A percentile compares a stretch with the other conserved stretches of the same genome.
These are phyloP conservation scores for Aspergillus ochraceus DNA, from an alignment of 2,329 filamentous ascomycete species.

Conservation along the genomic window DNA sequence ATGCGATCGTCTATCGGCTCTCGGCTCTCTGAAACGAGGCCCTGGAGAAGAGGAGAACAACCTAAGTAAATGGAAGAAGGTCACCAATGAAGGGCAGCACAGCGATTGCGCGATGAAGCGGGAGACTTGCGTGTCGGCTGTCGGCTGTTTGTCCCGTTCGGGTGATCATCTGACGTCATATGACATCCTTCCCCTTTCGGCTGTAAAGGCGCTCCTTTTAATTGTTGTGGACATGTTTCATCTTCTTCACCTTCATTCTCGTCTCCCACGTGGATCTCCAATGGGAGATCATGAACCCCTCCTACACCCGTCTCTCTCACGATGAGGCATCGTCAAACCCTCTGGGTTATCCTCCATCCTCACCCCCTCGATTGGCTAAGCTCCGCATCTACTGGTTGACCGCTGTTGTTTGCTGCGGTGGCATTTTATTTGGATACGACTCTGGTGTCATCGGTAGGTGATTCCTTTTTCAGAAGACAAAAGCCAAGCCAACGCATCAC, in stretches of 20 bases:
- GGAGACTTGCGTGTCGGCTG: constrained; percentile 8
- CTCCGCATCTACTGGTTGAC: constrained; percentile 55
- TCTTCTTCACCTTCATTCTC: not conserved
- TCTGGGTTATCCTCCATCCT: not conserved
- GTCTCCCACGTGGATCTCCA: too few relatives aligned
- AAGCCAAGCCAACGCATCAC: not conserved
- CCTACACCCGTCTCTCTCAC: constrained; percentile 11
- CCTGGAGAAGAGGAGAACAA: not conserved
- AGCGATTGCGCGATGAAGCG: not conserved
- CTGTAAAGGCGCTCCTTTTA: not conserved
- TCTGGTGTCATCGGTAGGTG: constrained; percentile 44
- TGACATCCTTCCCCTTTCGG: not conserved
- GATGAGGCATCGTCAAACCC: constrained; percentile 6
- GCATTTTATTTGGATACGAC: constrained; percentile 47
- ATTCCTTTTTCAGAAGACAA: not conserved
- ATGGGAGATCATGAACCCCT: constrained; percentile 1
- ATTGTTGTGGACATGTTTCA: not conserved
- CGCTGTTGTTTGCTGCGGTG: constrained; percentile 53
- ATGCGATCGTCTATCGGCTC: constrained; percentile 15
- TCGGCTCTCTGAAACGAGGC: constrained; percentile 10
- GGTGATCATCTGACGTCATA: constrained; percentile 9
- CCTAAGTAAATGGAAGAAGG: too few relatives aligned
- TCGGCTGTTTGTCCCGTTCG: constrained; percentile 10
- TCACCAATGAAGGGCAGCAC: not conserved
- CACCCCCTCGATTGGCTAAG: constrained; percentile 31